Evolutionary conservation across 2,329 filamentous ascomycete species (phyloP).

Genomic region (Catunica adiposa): DNA sequence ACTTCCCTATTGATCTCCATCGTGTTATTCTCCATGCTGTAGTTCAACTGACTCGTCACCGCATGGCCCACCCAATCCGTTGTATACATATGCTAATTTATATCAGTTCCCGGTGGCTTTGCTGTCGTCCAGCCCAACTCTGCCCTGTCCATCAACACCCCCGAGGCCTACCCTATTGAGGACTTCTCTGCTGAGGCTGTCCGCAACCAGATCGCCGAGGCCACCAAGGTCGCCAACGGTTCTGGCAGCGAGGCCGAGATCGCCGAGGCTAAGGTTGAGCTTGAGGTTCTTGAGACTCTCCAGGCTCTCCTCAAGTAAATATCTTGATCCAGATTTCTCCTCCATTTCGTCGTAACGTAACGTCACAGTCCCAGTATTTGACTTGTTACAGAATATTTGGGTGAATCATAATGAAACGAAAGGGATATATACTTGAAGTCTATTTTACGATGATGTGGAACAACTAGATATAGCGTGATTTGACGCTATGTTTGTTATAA

Average conservation of each 20-base stretch:
- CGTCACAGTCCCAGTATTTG: not conserved
- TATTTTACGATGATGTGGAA: not conserved
- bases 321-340: not conserved
- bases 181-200: constrained; percentile 91
- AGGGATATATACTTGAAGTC: not conserved
- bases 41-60: no score
- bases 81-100: not conserved
- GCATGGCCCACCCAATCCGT: no score
- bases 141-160: constrained; percentile 90
- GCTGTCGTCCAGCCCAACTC: constrained; percentile 94
- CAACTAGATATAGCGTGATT: not conserved
- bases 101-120: constrained; percentile 81
- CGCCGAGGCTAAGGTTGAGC: constrained; percentile 96
- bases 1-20: no score
- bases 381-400: not conserved
- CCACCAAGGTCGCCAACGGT: constrained; percentile 84
- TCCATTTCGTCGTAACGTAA: not conserved
- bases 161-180: constrained; percentile 86
- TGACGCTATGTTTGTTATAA: not conserved
- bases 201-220: constrained; percentile 77
- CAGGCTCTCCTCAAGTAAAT: constrained; percentile 16
- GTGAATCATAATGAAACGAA: not conserved
- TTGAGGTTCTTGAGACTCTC: constrained; percentile 41
- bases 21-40: no score
- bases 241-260: constrained; percentile 91